Evolutionary conservation across 164 flowering plant genomes (phyloP), one percentile per base, ranked within the genome.

Genomic region (Santalum album): DNA sequence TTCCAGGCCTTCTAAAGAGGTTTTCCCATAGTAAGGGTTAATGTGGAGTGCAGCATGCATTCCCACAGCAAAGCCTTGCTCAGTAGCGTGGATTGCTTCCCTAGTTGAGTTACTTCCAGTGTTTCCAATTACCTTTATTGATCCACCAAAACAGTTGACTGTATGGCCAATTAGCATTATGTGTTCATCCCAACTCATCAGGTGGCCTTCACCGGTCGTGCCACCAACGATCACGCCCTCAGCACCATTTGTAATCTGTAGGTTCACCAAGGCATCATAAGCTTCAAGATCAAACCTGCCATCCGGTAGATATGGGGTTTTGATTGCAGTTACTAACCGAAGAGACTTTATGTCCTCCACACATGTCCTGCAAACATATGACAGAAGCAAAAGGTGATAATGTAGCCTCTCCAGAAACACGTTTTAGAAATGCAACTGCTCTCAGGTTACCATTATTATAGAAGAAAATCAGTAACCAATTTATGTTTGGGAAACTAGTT

Each of bases 161-260:
- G 97, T 87, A 69, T 84, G 97, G 44, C 87, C 97, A 49, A 90
- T 90, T 21, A 90, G 95, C 95, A 87, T 90, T 48, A 90, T 84
- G 63, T 87, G 95, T 61, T 90, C 95, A 57, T 87, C 97, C 97
- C 95, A 90, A 65, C 87, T 84, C 97, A 90, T 90, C 46, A 90
- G 65, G 42, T 90, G 97, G 29, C 97, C 97, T 66, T 90, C 97
- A 47, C 97, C 97, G 10, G 97, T 87, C 25, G 95, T 84, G 40
- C 97, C 97, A 50, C 95, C 97, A 17, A 90, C 94, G 51, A 90
- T 78, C 45, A 90, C 75, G 23, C 78, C 97, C 61, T 84, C 95
- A 35, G 67, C 87, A 18, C 97, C 97, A 49, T 79, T 69, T 50
- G 39, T 61, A 18, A 90, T 85, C 68, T 90, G 97, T 79, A 71